A percentile compares a stretch with the other conserved stretches of the same genome.
Evolutionary conservation across 495 filamentous ascomycete genomes (phyloP).

Genomic region (Penicillium subrubescens): DNA sequence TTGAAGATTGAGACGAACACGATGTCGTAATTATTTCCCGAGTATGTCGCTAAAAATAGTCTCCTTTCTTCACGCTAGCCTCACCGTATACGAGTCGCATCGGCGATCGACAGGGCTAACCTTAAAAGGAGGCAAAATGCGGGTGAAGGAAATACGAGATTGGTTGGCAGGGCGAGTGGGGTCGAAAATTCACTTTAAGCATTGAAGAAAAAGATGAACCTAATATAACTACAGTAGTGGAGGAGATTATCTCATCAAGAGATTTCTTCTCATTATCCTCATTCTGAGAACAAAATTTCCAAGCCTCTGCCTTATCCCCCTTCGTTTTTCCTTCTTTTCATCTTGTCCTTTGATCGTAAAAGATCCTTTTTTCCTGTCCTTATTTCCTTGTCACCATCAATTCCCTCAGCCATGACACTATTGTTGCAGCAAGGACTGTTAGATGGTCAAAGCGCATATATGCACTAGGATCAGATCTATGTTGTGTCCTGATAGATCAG

Average conservation of each 20-base stretch:
- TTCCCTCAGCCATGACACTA: too few relatives aligned
- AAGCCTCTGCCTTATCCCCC: not conserved
- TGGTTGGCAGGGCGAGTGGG: not conserved
- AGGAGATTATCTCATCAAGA: too few relatives aligned
- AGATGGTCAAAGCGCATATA: too few relatives aligned
- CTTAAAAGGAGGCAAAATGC: not conserved
- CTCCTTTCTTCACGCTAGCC: constrained; percentile 1
- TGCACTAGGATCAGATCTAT: too few relatives aligned
- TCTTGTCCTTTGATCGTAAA: not conserved
- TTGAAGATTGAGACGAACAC: constrained; percentile 1
- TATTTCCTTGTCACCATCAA: not conserved
- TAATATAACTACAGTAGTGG: too few relatives aligned
- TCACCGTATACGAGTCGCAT: constrained; percentile 2
- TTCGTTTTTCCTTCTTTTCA: not conserved
- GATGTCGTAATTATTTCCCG: constrained; percentile 3
- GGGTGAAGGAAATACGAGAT: not conserved
- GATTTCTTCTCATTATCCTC: too few relatives aligned
- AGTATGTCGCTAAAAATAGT: constrained; percentile 4
- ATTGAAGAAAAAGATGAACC: too few relatives aligned
- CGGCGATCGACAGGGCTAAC: not conserved
- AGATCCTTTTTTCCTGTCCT: not conserved
- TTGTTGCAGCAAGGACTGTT: too few relatives aligned
- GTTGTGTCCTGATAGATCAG: too few relatives aligned
- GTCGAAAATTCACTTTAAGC: not conserved
- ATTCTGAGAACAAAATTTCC: too few relatives aligned